Base-by-base conservation (phyloP, 345 rosid genomes). In the Linum trigynum region DNA sequence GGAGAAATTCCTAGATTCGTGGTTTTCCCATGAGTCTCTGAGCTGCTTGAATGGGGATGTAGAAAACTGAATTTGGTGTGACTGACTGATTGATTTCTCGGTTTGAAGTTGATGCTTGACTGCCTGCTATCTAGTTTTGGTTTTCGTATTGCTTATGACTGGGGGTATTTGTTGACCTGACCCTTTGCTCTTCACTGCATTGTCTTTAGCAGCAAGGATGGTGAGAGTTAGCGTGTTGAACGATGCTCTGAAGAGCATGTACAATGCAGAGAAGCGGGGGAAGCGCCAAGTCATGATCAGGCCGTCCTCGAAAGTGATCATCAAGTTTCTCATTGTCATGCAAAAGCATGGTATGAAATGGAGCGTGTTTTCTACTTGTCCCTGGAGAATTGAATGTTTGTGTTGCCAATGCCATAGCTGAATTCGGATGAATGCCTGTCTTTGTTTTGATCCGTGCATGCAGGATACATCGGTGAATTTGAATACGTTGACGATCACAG, bases 401-500 rank as follows among this genome's bases (percentile, higher is more conserved):
- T n/a, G 23, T 23, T 23, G 32, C 32, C 32, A 23, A 23, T 14
- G 32, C 2, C 39, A 8, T 7, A 11, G 1, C 15, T 35, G 15
- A 23, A 23, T 23, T 23, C 32, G 32, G 32, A 1, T 3, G 9
- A 3, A n/a, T 65, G 55, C n/a, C 32, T 7, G 38, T 36, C 4
- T 0, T 7, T 64, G 11, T 36, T 36, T 64, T 36, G 39, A 9
- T 7, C 32, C 55, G 2, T n/a, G 38, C 32, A 6, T 61, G 57
- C 48, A 74, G 77, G 77, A 3, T 74, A 74, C 45, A 74, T 74
- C 56, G 77, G 77, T 32, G 77, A 74, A 64, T 74, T 74, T 3
- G 77, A 74, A 57, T 74, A 65, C 7, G 77, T 74, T 12, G 77
- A 74, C 65, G 77, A 74, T 10, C 77, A 74, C 70, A 65, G 77